Conservation (phyloP, 192 early-diverging fungal species). For the Coemansia sp. region DNA sequence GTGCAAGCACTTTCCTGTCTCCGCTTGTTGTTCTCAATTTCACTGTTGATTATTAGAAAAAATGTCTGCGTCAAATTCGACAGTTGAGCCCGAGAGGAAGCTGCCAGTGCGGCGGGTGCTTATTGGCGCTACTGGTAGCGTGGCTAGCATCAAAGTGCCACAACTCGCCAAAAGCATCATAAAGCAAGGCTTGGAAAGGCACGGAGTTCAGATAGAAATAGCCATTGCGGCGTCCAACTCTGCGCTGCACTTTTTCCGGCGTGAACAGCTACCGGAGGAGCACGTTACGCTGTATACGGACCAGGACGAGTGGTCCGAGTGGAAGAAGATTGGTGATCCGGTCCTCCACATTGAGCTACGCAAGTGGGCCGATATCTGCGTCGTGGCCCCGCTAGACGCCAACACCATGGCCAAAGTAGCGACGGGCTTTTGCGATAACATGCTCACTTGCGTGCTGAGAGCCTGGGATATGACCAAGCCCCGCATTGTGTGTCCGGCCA, state of each 20-base stretch:
- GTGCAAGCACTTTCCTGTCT: background rate
- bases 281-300: conserved; percentile 68
- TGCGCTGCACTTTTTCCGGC: conserved; percentile 88
- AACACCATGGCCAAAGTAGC: conserved; percentile 92
- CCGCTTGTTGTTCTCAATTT: background rate
- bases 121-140: conserved; percentile 84
- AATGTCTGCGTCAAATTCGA: background rate
- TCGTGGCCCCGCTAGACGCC: conserved; percentile 90
- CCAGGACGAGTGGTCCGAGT: conserved; percentile 86
- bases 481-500: conserved; percentile 85
- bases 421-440: conserved; percentile 88
- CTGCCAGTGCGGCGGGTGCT: conserved; percentile 55
- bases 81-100: background rate
- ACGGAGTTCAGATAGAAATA: conserved; percentile 58
- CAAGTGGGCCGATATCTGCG: conserved; percentile 90
- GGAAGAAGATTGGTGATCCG: conserved; percentile 82
- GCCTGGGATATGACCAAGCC: conserved; percentile 82
- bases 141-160: conserved; percentile 88
- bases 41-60: background rate
- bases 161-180: conserved; percentile 53
- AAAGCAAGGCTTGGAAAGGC: conserved; percentile 6
- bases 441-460: conserved; percentile 84
- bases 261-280: conserved; percentile 45
- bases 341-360: conserved; percentile 92
- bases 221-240: conserved; percentile 75